Evolutionary conservation across 768 basidiomycete species (phyloP), one percentile per base, ranked within the genome.

Genomic region (Xanthoconium stramineum): DNA sequence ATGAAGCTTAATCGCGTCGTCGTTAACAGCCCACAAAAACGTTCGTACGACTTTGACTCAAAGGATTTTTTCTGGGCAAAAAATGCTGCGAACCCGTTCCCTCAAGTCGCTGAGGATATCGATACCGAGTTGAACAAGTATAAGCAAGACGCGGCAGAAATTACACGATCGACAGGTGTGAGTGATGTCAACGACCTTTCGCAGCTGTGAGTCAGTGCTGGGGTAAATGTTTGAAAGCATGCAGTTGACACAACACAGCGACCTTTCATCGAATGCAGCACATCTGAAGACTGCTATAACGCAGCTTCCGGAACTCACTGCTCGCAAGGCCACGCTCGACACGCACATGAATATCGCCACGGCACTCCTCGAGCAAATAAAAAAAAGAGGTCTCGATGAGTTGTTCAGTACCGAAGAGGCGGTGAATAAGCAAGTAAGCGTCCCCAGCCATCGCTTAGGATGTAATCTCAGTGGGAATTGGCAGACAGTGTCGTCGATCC

Each of bases 281-380:
- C 90, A 98, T 70, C 76, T 99, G 48, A 98, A 98, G 75, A 93
- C 94, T 0, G 97, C 97, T 9, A 97, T 99, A 67, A 98, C 95
- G 2, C 92, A 94, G 58, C 78, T 99, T 19, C 97, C 97, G 2
- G 97, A 98, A 69, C 77, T 99, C 48, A 98, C 96, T 5, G 94
- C 97, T 5, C 84, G 97, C 40, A 99, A 99, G 66, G 91, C 94
- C 33, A 95, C 91, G 1, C 81, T 99, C 28, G 97, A 99, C 70
- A 94, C 95, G 4, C 97, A 99, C 69, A 98, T 99, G 95, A 98
- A 98, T 73, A 96, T 99, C 53, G 96, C 96, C 37, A 97, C 95
- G 13, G 89, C 95, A 17, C 75, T 99, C 11, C 76, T 99, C 30
- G 94, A 96, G 69, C 87, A 97, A 37, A 97, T 99, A 76, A 98